Evolutionary conservation across 495 filamentous ascomycete genomes (phyloP), one percentile per base, ranked within the genome.

Genomic region (Penicillium cinerascens): DNA sequence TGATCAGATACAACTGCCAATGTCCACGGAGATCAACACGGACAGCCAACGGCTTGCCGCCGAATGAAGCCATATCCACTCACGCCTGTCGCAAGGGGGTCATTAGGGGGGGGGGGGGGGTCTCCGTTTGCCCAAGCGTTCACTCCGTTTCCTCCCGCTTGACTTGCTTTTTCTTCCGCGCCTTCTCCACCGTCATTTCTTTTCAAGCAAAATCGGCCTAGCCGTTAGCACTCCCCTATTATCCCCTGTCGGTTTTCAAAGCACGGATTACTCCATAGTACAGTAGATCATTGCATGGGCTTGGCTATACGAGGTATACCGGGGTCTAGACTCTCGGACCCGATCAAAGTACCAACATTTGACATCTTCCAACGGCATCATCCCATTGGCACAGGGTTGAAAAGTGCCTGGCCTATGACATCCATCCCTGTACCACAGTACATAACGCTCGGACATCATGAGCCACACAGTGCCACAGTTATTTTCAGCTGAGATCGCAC

Each of bases 391-490:
- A 39, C 9, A 39, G 18, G 18, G 13, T 1, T 6, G 36, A 39
- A 6, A 39, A 16, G 39, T 3, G n/a, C 35, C 21, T 37, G 29
- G 13, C 42, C 43, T 33, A 43, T 42, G 29, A 22, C 37, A 53
- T 53, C 51, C 37, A 53, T 53, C 51, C 51, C 43, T 52, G 49
- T 23, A 36, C 33, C n/a, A n/a, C 23, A 4, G 1, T 38, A 6
- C 2, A 39, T 18, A 39, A 35, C 25, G 27, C 25, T 46, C 43
- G 3, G 43, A 46, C 4, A 26, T 45, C n/a, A n/a, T n/a, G n/a
- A 55, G 52, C 49, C 54, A 52, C 44, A 44, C 39, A 49, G 54
- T 57, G 54, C 49, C 54, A 48, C 22, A 46, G 42, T 38, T 49
- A 48, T 48, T 47, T 52, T 26, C 1, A 40, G 49, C 43, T 44